These are phyloP conservation scores for Bretschneidera sinensis DNA, from an alignment of 345 rosid genomes.

Conservation along the genomic window DNA sequence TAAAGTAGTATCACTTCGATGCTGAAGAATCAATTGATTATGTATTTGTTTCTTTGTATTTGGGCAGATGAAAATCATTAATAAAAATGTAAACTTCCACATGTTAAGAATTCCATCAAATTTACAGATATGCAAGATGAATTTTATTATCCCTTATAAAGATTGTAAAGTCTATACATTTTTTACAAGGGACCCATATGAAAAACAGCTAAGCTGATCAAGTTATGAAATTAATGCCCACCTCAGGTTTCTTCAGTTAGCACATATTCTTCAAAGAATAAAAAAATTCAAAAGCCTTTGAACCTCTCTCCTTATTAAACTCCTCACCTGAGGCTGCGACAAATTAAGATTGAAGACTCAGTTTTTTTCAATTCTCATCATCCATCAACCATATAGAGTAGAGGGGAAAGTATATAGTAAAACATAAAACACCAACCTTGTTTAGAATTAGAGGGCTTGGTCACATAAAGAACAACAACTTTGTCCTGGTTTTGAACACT, in stretches of 20 bases:
- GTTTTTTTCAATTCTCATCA: neutral
- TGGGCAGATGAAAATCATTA: too few species aligned
- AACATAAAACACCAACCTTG: slow-evolving; percentile 31
- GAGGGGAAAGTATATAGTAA: too few species aligned
- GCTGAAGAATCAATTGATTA: too few species aligned
- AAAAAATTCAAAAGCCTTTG: slow-evolving; percentile 47
- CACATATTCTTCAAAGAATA: slow-evolving; percentile 55
- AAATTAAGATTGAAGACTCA: neutral
- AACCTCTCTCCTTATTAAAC: slow-evolving; percentile 34
- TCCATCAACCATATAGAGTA: neutral
- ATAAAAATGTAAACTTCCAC: too few species aligned
- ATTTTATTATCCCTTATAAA: too few species aligned
- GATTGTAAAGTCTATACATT: too few species aligned
- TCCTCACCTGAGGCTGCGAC: slow-evolving; percentile 19
- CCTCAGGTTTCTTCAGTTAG: slow-evolving; percentile 80
- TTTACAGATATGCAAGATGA: too few species aligned
- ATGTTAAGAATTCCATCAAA: too few species aligned
- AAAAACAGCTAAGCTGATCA: too few species aligned
- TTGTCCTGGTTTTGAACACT: slow-evolving; percentile 71
- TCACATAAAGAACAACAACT: slow-evolving; percentile 60
- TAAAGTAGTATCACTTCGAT: too few species aligned
- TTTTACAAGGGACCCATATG: too few species aligned
- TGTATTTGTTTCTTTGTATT: too few species aligned
- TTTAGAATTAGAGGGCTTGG: slow-evolving; percentile 49
- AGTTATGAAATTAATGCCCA: slow-evolving; percentile 11